Percentiles rank a stretch among this genome's conserved stretches.
phyloP scores from a whole-genome alignment of 2,329 filamentous ascomycete genomes.

The Hymenoscyphus infarciens region DNA sequence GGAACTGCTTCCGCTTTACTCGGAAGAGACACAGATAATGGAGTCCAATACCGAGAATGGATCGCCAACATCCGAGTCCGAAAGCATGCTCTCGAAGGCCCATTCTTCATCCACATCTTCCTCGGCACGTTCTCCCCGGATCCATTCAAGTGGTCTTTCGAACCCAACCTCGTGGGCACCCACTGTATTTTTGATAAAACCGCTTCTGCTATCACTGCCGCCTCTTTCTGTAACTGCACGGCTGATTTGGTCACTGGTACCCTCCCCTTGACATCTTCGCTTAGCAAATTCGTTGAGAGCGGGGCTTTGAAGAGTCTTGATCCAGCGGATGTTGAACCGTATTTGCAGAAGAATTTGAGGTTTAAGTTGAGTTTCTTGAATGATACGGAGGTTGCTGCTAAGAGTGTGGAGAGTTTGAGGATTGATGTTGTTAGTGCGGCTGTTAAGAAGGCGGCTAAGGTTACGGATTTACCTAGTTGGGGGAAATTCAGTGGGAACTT shows the following conservation, averaged over 20 bases:
- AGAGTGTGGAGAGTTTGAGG: constrained; percentile 26
- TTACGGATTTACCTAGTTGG: constrained; percentile 21
- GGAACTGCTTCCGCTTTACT: not conserved
- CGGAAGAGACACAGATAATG: not conserved
- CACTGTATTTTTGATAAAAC: constrained; percentile 38
- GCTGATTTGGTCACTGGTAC: constrained; percentile 38
- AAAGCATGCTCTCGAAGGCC: constrained; percentile 56
- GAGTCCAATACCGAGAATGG: constrained; percentile 57
- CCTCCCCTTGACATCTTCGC: constrained; percentile 42
- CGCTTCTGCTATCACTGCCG: constrained; percentile 2
- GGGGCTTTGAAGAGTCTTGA: constrained; percentile 34
- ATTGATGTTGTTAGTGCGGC: constrained; percentile 27
- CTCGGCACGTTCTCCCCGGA: constrained; percentile 44
- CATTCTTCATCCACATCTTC: constrained; percentile 67
- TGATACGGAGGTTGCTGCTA: constrained; percentile 21
- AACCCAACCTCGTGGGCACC: constrained; percentile 31
- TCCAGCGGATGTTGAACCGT: constrained; percentile 26
- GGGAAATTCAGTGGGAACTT: constrained; percentile 19
- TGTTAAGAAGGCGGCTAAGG: constrained; percentile 17
- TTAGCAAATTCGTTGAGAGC: constrained; percentile 35
- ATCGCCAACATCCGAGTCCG: constrained; percentile 61
- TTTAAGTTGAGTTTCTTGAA: constrained; percentile 28
- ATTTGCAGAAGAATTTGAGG: constrained; percentile 27
- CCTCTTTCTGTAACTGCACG: constrained; percentile 14
- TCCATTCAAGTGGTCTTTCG: constrained; percentile 28